Percentiles rank a stretch among this genome's conserved stretches.
These are phyloP conservation scores for Lipomyces orientalis DNA, from an alignment of 805 yeast species.

Conservation along the genomic window DNA sequence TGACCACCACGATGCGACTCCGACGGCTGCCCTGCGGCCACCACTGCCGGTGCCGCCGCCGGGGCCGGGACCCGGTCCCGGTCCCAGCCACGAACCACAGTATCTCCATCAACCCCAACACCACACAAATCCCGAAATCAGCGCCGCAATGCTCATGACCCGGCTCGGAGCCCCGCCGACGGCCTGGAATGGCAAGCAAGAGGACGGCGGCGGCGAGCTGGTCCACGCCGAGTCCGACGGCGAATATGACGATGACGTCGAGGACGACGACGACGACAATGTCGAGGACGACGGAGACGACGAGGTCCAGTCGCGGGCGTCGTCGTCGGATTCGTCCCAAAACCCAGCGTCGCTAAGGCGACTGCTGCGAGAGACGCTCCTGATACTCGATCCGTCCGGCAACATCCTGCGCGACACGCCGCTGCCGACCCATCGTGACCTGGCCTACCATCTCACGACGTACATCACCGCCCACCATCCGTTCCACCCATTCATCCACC, in stretches of 20 bases:
- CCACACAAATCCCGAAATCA: slow-evolving; percentile 13
- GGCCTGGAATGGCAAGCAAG: background rate
- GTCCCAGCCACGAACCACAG: background rate
- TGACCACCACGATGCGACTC: background rate
- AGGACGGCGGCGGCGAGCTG: background rate
- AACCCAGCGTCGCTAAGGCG: slow-evolving; percentile 24
- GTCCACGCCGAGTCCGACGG: background rate
- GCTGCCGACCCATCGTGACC: slow-evolving; percentile 35
- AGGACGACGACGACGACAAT: background rate
- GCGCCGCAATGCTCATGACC: slow-evolving; percentile 28
- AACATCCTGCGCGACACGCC: slow-evolving; percentile 27
- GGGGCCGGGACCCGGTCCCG: background rate
- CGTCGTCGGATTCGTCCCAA: slow-evolving; percentile 8
- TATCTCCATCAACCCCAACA: background rate
- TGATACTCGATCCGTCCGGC: slow-evolving; percentile 33
- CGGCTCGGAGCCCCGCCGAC: slow-evolving; percentile 22
- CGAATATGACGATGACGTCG: background rate
- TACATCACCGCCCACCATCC: slow-evolving; percentile 46
- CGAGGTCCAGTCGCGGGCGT: background rate
- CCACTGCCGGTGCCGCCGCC: slow-evolving; percentile 7
- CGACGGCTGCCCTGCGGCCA: background rate
- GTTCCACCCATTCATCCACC: slow-evolving; percentile 45
- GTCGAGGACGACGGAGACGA: background rate
- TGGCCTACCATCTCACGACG: slow-evolving; percentile 44
- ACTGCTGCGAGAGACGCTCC: slow-evolving; percentile 30